These are phyloP conservation scores for Cardamine chenopodiifolia DNA, from an alignment of 345 rosid genomes.

Conservation along the genomic window DNA sequence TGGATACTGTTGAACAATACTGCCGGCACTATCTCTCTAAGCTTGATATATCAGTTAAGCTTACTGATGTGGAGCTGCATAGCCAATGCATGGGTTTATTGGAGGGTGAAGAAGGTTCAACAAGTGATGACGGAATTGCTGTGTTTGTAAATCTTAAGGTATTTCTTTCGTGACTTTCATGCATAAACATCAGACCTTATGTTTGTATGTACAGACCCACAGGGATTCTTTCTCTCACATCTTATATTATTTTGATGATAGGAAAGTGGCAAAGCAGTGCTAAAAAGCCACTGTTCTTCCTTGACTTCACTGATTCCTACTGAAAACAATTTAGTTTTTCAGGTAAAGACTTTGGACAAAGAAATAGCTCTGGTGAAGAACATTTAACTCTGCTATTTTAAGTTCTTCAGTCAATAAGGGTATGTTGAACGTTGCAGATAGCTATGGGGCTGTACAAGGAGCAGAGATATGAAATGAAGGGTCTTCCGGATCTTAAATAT, in stretches of 20 bases:
- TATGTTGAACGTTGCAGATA: conserved; percentile 15
- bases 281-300: not conserved
- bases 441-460: not conserved
- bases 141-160: not conserved
- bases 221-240: no score
- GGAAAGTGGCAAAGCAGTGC: not conserved
- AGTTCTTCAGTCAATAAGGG: not conserved
- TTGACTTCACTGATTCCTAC: conserved; percentile 52
- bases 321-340: conserved; percentile 51
- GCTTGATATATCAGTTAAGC: not conserved
- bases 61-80: not conserved
- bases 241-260: no score
- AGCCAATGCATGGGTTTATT: not conserved
- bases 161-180: not conserved
- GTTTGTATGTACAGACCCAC: no score
- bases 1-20: not conserved
- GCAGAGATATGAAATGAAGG: not conserved
- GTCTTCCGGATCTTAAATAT: not conserved
- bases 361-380: not conserved
- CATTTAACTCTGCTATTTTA: not conserved
- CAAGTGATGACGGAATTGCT: not conserved
- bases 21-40: not conserved
- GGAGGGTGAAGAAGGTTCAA: not conserved
- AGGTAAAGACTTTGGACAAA: conserved; percentile 33
- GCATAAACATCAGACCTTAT: no score